These are phyloP conservation scores for Rosa multiflora DNA, from an alignment of 306 rosid genomes.

Conservation along the genomic window DNA sequence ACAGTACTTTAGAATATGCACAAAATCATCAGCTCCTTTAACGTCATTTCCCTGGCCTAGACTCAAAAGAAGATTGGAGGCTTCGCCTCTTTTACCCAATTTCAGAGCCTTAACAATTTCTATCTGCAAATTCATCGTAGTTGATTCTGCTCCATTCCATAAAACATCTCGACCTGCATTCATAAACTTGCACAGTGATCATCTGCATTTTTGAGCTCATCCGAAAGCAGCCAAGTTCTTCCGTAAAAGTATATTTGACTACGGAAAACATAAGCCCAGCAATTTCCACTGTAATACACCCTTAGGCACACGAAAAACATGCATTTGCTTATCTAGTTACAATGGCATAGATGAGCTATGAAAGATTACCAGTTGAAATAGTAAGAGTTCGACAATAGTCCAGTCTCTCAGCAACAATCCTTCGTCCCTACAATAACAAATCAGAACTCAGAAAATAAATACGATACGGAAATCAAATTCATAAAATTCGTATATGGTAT, in stretches of 20 bases:
- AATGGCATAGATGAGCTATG: background rate
- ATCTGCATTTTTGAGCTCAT: background rate
- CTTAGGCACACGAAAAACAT: background rate
- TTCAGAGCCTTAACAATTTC: slow-evolving; percentile 61
- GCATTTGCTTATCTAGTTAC: background rate
- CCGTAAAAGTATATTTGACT: background rate
- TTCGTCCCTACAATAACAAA: slow-evolving; percentile 27
- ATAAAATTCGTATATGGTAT: no score
- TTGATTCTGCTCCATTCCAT: slow-evolving; percentile 34
- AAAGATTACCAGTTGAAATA: slow-evolving; percentile 22
- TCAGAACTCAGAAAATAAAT: no score
- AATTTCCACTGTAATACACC: no score
- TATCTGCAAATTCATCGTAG: slow-evolving; percentile 39
- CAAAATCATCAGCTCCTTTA: slow-evolving; percentile 54
- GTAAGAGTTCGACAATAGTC: slow-evolving; percentile 14
- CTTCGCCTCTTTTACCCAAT: slow-evolving; percentile 55
- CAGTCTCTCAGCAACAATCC: slow-evolving; percentile 16
- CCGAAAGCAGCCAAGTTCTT: background rate
- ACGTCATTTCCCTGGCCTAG: slow-evolving; percentile 47
- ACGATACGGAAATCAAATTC: no score
- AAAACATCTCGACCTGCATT: slow-evolving; percentile 36
- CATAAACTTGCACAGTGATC: background rate
- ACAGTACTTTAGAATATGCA: slow-evolving; percentile 59
- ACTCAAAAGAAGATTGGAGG: slow-evolving; percentile 58
- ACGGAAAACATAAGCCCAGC: no score